Percentiles rank a stretch among this genome's conserved stretches.
Evolutionary conservation across 2,329 filamentous ascomycete species (phyloP).

Genomic region (Sarocladium brachiariae): DNA sequence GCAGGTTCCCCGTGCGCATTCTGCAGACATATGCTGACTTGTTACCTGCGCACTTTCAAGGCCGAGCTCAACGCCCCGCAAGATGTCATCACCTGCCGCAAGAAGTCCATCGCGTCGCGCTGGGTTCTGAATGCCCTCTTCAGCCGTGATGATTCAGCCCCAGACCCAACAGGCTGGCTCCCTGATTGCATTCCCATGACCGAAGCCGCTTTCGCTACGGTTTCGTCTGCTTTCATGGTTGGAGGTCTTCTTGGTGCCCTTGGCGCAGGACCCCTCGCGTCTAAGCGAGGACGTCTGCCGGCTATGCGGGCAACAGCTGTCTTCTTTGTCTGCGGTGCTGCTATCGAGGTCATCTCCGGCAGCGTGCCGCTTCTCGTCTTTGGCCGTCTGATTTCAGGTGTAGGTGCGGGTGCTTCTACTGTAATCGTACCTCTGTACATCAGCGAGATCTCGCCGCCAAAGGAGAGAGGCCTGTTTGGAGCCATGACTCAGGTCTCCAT

Average conservation of each 20-base stretch:
- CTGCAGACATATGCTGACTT: slow-evolving; percentile 6
- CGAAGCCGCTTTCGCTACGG: slow-evolving; percentile 71
- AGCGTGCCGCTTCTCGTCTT: slow-evolving; percentile 61
- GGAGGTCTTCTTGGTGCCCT: slow-evolving; percentile 83
- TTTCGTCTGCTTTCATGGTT: slow-evolving; percentile 86
- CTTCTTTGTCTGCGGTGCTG: slow-evolving; percentile 69
- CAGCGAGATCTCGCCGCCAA: slow-evolving; percentile 76
- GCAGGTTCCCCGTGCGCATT: not conserved
- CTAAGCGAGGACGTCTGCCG: slow-evolving; percentile 64
- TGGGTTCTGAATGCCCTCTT: slow-evolving; percentile 19
- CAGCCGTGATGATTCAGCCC: slow-evolving; percentile 9
- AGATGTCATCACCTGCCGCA: slow-evolving; percentile 83
- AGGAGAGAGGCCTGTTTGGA: slow-evolving; percentile 70
- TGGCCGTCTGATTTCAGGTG: slow-evolving; percentile 72
- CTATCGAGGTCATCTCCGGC: slow-evolving; percentile 65
- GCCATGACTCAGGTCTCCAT: slow-evolving; percentile 87
- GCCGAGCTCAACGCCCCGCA: slow-evolving; percentile 93
- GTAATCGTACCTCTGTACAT: slow-evolving; percentile 95
- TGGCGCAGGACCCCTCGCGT: slow-evolving; percentile 70
- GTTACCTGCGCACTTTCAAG: slow-evolving; percentile 29
- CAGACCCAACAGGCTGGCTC: slow-evolving; percentile 27
- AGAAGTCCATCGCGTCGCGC: slow-evolving; percentile 31
- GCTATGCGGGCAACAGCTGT: slow-evolving; percentile 72
- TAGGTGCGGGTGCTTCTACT: slow-evolving; percentile 81
- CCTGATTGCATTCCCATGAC: slow-evolving; percentile 86